Conservation (phyloP, 2,329 filamentous ascomycete genomes). For the Pyricularia sp. region DNA sequence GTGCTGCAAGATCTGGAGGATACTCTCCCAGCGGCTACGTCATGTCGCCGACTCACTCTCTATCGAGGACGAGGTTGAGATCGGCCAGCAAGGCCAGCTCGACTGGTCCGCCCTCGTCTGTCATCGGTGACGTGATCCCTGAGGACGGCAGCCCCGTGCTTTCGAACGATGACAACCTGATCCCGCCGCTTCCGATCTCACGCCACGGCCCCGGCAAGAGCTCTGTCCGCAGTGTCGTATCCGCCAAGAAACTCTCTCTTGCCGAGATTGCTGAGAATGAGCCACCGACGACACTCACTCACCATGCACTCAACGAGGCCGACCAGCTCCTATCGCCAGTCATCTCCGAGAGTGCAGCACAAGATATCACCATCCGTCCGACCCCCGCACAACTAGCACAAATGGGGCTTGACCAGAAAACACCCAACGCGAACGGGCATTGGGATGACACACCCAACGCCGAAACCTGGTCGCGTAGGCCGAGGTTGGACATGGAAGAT, state of each 20-base stretch:
- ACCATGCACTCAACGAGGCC: conserved; percentile 43
- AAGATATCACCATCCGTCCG: conserved; percentile 26
- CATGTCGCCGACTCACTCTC: conserved; percentile 56
- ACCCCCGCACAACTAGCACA: conserved; percentile 26
- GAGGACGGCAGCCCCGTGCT: conserved; percentile 13
- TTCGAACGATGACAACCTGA: not conserved
- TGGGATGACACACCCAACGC: not conserved
- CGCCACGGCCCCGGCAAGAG: conserved; percentile 46
- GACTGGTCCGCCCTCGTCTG: conserved; percentile 12
- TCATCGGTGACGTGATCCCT: conserved; percentile 4
- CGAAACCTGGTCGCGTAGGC: not conserved
- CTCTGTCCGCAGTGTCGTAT: conserved; percentile 40
- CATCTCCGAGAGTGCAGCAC: not conserved
- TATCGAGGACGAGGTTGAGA: conserved; percentile 44
- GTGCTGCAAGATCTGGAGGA: conserved; percentile 55
- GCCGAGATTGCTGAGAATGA: conserved; percentile 50
- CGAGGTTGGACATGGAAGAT: not conserved
- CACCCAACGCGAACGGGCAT: not conserved
- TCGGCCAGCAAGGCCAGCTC: conserved; percentile 44
- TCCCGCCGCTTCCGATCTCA: conserved; percentile 33
- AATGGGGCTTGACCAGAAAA: conserved; percentile 12
- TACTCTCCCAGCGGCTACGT: conserved; percentile 62
- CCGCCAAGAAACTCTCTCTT: conserved; percentile 37
- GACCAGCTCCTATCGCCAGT: conserved; percentile 27
- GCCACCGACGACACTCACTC: conserved; percentile 36